Percentiles rank a stretch among this genome's conserved stretches.
phyloP scores from a whole-genome alignment of 805 yeast species.

The Ogataea polymorpha region DNA sequence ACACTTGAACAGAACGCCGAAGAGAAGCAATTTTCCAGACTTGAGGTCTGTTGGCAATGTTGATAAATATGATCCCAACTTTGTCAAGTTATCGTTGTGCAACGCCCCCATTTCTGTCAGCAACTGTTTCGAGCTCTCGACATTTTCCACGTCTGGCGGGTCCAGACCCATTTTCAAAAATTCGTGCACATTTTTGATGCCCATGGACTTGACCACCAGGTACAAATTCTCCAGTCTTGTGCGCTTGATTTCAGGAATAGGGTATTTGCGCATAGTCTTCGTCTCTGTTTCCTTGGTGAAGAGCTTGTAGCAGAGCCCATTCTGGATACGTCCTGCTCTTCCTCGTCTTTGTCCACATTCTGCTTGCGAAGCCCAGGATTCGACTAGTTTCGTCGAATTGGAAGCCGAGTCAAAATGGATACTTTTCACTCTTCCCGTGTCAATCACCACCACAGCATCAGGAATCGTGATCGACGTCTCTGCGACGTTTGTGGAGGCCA shows the following conservation, averaged over 20 bases:
- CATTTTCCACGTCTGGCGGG: conserved; percentile 59
- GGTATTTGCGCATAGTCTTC: conserved; percentile 59
- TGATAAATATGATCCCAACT: conserved; percentile 77
- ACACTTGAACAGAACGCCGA: conserved; percentile 81
- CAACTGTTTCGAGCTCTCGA: conserved; percentile 48
- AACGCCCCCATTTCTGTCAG: conserved; percentile 76
- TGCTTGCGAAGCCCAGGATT: conserved; percentile 86
- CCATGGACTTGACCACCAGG: conserved; percentile 85
- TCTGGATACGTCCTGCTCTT: conserved; percentile 94
- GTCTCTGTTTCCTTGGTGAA: conserved; percentile 63
- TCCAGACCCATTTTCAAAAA: conserved; percentile 78
- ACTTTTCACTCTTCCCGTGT: conserved; percentile 80
- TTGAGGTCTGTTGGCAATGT: conserved; percentile 82
- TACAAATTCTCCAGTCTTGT: conserved; percentile 81
- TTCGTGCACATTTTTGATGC: conserved; percentile 62
- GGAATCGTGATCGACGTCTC: conserved; percentile 97
- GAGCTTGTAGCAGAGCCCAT: conserved; percentile 78
- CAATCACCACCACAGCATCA: conserved; percentile 90
- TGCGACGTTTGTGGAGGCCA: conserved; percentile 90
- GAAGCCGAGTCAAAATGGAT: conserved; percentile 65
- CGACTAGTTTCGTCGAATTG: conserved; percentile 69
- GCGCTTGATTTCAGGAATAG: conserved; percentile 86
- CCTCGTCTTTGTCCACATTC: conserved; percentile 91
- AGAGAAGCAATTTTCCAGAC: conserved; percentile 77
- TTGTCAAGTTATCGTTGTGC: conserved; percentile 50